phyloP scores from a whole-genome alignment of 73 alveolate genomes.

The Effrenium voratum region DNA sequence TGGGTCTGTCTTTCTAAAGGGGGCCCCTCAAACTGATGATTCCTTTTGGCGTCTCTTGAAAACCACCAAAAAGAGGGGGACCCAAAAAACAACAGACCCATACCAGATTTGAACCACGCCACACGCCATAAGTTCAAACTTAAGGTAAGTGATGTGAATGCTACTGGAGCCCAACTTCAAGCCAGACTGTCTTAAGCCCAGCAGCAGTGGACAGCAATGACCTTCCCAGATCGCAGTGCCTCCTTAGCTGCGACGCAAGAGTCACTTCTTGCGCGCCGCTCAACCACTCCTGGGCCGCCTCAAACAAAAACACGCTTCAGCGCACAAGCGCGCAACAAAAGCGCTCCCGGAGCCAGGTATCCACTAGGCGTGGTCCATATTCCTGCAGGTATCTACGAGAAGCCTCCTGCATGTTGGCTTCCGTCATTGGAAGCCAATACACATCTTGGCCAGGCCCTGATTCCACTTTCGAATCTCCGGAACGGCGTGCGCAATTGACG shows the following conservation, averaged over 20 bases:
- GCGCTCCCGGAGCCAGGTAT: not conserved
- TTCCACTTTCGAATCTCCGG: conserved; percentile 74
- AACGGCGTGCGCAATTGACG: conserved; percentile 73
- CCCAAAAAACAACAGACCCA: too few relatives aligned
- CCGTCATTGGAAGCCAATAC: conserved; percentile 87
- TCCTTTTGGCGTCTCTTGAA: too few relatives aligned
- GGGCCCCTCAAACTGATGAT: too few relatives aligned
- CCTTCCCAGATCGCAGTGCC: conserved; percentile 39
- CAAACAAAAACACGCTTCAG: not conserved
- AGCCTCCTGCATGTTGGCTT: conserved; percentile 79
- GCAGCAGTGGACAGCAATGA: conserved; percentile 79
- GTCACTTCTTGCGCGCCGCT: not conserved
- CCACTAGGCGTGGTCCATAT: conserved; percentile 38
- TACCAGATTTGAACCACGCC: too few relatives aligned
- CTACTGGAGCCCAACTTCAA: too few relatives aligned
- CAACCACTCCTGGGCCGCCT: not conserved
- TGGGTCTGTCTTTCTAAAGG: too few relatives aligned
- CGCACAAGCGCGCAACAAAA: not conserved
- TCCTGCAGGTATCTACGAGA: conserved; percentile 48
- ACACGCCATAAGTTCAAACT: too few relatives aligned
- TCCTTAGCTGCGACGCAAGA: conserved; percentile 5
- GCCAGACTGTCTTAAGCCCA: too few relatives aligned
- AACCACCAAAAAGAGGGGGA: too few relatives aligned
- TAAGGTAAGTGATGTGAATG: too few relatives aligned
- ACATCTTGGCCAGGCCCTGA: conserved; percentile 13